phyloP scores from a whole-genome alignment of 331 rosid genomes.

The Malus hybrid region DNA sequence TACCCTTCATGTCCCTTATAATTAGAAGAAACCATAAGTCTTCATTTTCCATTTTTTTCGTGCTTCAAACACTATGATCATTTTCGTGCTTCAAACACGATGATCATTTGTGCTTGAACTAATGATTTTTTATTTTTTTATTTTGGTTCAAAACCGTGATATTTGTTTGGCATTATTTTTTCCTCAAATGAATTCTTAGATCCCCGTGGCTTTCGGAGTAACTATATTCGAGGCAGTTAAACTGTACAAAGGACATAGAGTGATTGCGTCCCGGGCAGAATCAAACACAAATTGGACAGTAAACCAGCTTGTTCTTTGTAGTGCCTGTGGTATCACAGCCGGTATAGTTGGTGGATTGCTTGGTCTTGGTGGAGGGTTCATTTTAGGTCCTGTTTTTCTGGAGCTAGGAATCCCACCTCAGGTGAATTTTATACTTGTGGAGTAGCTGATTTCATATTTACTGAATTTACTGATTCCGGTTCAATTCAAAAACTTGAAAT shows the following conservation, averaged over 20 bases:
- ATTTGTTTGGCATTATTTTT: neutral
- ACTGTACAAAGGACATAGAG: constrained; percentile 21
- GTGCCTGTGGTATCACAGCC: constrained; percentile 22
- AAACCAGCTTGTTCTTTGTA: constrained; percentile 17
- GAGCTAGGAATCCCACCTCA: constrained; percentile 39
- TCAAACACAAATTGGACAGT: constrained; percentile 17
- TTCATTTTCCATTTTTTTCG: neutral
- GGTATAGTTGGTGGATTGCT: constrained; percentile 36
- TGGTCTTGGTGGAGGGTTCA: constrained; percentile 38
- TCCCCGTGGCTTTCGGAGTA: constrained; percentile 18
- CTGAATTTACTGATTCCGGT: neutral
- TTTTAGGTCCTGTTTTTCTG: constrained; percentile 34
- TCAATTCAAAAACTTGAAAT: too few species aligned
- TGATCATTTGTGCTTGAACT: neutral
- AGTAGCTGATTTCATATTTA: neutral
- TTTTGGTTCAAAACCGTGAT: neutral
- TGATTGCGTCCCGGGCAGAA: constrained; percentile 20
- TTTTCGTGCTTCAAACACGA: neutral
- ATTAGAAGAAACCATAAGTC: neutral
- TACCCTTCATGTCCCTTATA: neutral
- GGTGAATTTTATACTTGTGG: neutral
- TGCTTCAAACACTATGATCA: neutral
- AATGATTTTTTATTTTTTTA: too few species aligned
- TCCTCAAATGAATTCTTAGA: neutral
- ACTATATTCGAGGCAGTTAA: constrained; percentile 19